Percentiles rank a stretch among this genome's conserved stretches.
These are phyloP conservation scores for Nectriaceae sp. DNA, from an alignment of 2,329 filamentous ascomycete species.

Conservation along the genomic window DNA sequence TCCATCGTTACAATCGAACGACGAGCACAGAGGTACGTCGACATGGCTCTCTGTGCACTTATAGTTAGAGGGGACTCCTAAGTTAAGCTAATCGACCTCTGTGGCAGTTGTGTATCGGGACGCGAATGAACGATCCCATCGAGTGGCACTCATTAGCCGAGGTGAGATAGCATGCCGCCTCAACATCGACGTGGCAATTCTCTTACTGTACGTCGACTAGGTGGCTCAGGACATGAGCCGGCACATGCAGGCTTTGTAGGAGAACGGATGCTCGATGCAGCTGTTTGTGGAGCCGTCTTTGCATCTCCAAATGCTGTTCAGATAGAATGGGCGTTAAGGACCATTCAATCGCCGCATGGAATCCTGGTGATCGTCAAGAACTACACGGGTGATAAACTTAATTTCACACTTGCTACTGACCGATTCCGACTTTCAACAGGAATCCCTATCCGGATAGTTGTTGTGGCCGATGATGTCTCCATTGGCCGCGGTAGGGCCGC, in stretches of 20 bases:
- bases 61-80: too few relatives aligned
- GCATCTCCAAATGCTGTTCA: constrained; percentile 66
- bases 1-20: neutral
- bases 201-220: too few relatives aligned
- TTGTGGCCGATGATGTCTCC: constrained; percentile 69
- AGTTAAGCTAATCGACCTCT: too few relatives aligned
- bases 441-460: constrained; percentile 63
- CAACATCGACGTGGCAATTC: too few relatives aligned
- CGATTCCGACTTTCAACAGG: constrained; percentile 55
- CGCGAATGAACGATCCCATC: too few relatives aligned
- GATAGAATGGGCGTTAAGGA: constrained; percentile 59
- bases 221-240: constrained; percentile 61
- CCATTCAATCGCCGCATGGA: constrained; percentile 55
- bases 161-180: too few relatives aligned
- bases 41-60: too few relatives aligned
- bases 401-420: constrained; percentile 61
- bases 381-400: constrained; percentile 65
- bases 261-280: constrained; percentile 59
- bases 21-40: neutral
- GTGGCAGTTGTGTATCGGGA: too few relatives aligned
- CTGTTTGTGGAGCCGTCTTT: constrained; percentile 64
- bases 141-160: too few relatives aligned
- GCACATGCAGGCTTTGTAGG: constrained; percentile 68
- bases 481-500: constrained; percentile 59
- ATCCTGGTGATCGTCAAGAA: constrained; percentile 65